phyloP scores from a whole-genome alignment of 208 protist genomes.

The Phytomonas sp. region DNA sequence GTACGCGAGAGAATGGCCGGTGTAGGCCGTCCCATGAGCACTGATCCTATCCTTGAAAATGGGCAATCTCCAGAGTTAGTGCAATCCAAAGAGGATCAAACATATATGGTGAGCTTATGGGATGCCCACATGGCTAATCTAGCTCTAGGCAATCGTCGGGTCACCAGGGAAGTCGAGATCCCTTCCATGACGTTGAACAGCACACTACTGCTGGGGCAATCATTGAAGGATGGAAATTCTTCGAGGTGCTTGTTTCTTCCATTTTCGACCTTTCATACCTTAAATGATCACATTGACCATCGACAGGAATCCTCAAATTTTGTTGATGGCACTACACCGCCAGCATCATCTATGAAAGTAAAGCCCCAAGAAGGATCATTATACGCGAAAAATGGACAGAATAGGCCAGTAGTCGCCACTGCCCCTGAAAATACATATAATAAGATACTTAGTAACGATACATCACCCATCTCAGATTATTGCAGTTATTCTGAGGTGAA shows the following conservation, averaged over 20 bases:
- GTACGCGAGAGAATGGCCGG: conserved; percentile 6
- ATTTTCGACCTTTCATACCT: neutral
- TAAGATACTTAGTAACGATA: neutral
- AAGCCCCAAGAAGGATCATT: neutral
- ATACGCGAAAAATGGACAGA: neutral
- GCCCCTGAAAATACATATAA: neutral
- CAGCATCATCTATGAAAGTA: neutral
- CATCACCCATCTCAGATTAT: neutral
- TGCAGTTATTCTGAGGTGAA: conserved; percentile 64
- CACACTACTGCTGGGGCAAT: neutral
- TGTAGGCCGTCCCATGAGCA: conserved; percentile 2
- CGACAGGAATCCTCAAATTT: neutral
- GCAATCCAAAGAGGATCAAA: neutral
- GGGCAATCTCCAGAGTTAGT: neutral
- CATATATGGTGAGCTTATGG: conserved; percentile 10
- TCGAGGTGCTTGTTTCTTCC: neutral
- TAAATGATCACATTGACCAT: neutral
- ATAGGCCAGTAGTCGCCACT: neutral
- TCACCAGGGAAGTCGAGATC: neutral
- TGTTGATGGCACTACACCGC: neutral
- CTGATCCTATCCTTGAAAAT: conserved; percentile 1
- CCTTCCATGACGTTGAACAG: conserved; percentile 2
- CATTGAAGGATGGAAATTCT: neutral
- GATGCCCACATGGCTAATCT: conserved; percentile 22
- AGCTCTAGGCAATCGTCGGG: neutral